Evolutionary conservation across 345 rosid species (phyloP).

Genomic region (Moricandia moricandioides): DNA sequence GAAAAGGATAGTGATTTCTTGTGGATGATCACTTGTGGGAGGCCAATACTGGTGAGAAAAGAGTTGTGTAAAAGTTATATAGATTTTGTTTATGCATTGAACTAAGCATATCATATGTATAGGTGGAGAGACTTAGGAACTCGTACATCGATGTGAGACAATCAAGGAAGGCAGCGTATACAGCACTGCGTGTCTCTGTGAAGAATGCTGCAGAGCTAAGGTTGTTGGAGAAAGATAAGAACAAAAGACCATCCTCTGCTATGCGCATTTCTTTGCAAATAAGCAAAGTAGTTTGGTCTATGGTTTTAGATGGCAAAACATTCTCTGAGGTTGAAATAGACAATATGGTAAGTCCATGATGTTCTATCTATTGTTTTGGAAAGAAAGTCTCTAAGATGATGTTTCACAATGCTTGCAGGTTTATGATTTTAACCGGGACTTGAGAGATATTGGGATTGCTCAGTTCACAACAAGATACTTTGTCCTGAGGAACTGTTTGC

Average conservation of each 20-base stretch:
- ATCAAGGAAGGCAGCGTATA: conserved; percentile 71
- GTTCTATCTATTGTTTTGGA: neutral
- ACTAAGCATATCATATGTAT: neutral
- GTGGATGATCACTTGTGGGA: conserved; percentile 49
- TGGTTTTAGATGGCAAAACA: conserved; percentile 95
- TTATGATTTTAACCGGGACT: conserved; percentile 95
- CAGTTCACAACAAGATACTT: conserved; percentile 78
- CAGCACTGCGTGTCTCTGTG: conserved; percentile 60
- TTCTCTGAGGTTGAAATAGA: conserved; percentile 98
- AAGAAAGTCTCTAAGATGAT: conserved; percentile 24
- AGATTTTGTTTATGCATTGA: neutral
- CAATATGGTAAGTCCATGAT: conserved; percentile 69
- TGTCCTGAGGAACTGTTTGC: conserved; percentile 80
- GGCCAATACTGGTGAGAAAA: conserved; percentile 33
- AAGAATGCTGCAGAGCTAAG: conserved; percentile 88
- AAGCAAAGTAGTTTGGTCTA: conserved; percentile 86
- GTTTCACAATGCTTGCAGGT: conserved; percentile 46
- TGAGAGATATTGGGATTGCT: conserved; percentile 87
- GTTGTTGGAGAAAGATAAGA: conserved; percentile 90
- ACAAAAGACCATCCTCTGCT: conserved; percentile 93
- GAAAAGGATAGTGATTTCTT: conserved; percentile 31
- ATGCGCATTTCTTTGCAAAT: conserved; percentile 93
- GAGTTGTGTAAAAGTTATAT: neutral
- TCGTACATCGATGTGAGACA: conserved; percentile 61
- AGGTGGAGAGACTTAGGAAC: conserved; percentile 61